Evolutionary conservation across 495 filamentous ascomycete species (phyloP).

Genomic region (Aspergillus saccharolyticus): DNA sequence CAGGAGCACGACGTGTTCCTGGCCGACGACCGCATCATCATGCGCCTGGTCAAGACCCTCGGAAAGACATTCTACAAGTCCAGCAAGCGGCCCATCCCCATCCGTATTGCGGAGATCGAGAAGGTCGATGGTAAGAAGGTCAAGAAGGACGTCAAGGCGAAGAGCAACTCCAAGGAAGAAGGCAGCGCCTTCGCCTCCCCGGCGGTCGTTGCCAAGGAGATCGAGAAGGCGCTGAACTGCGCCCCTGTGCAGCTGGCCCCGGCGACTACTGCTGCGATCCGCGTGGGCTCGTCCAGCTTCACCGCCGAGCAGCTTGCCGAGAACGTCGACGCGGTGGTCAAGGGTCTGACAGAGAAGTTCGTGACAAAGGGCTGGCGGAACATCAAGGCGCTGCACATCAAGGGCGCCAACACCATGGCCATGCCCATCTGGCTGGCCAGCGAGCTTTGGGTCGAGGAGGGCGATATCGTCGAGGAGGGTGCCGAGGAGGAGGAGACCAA

Average conservation of each 20-base stretch:
- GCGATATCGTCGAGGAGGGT: conserved; percentile 64
- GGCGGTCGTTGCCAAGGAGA: conserved; percentile 59
- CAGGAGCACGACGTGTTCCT: conserved; percentile 84
- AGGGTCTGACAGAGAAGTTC: conserved; percentile 65
- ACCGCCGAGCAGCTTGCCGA: conserved; percentile 67
- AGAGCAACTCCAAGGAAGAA: conserved; percentile 30
- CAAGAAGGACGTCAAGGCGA: conserved; percentile 44
- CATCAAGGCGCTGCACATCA: conserved; percentile 78
- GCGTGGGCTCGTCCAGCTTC: conserved; percentile 67
- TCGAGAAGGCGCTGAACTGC: conserved; percentile 62
- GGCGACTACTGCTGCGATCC: conserved; percentile 58
- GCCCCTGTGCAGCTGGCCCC: conserved; percentile 72
- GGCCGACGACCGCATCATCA: conserved; percentile 77
- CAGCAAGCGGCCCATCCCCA: conserved; percentile 80
- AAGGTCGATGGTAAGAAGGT: conserved; percentile 64
- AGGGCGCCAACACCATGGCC: conserved; percentile 77
- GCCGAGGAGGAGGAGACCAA: conserved; percentile 37
- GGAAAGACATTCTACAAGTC: conserved; percentile 87
- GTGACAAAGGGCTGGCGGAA: conserved; percentile 81
- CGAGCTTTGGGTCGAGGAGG: conserved; percentile 82
- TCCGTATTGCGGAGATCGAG: conserved; percentile 60
- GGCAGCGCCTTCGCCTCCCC: conserved; percentile 42
- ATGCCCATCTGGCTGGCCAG: conserved; percentile 88
- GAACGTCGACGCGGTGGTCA: conserved; percentile 70
- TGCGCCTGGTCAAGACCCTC: conserved; percentile 65